These are phyloP conservation scores for Podosphaera xanthii DNA, from an alignment of 2,329 filamentous ascomycete species.

Conservation along the genomic window DNA sequence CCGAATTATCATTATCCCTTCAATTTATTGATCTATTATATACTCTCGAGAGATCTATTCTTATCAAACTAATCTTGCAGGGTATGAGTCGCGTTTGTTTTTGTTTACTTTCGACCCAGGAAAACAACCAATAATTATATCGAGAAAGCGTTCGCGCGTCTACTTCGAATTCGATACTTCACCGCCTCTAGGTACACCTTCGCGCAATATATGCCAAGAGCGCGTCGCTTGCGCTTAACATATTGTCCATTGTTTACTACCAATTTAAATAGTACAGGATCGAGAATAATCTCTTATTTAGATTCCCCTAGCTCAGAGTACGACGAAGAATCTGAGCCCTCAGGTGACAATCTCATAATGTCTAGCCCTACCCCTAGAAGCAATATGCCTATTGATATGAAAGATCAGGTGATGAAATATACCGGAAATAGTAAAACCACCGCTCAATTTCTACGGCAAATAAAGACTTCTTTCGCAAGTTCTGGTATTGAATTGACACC, in stretches of 20 bases:
- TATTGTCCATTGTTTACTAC: no score
- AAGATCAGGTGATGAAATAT: not conserved
- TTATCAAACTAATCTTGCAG: no score
- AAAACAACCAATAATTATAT: no score
- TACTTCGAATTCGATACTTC: not conserved
- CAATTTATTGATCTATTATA: not conserved
- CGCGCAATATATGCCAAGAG: not conserved
- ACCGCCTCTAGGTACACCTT: not conserved
- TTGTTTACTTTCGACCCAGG: no score
- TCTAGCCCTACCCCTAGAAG: not conserved
- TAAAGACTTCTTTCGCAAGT: not conserved
- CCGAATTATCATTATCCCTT: not conserved
- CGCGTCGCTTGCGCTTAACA: no score
- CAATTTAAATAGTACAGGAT: not conserved
- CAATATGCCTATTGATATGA: not conserved
- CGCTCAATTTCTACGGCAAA: not conserved
- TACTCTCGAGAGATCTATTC: not conserved
- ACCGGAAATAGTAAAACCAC: not conserved
- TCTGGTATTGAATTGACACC: not conserved
- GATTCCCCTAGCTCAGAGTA: no score
- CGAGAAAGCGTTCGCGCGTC: no score
- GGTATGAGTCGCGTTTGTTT: no score
- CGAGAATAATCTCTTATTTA: not conserved
- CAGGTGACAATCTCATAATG: not conserved
- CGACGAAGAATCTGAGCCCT: not conserved